These are phyloP conservation scores for Macroventuria anomochaeta DNA, from an alignment of 2,329 filamentous ascomycete species.

Conservation along the genomic window DNA sequence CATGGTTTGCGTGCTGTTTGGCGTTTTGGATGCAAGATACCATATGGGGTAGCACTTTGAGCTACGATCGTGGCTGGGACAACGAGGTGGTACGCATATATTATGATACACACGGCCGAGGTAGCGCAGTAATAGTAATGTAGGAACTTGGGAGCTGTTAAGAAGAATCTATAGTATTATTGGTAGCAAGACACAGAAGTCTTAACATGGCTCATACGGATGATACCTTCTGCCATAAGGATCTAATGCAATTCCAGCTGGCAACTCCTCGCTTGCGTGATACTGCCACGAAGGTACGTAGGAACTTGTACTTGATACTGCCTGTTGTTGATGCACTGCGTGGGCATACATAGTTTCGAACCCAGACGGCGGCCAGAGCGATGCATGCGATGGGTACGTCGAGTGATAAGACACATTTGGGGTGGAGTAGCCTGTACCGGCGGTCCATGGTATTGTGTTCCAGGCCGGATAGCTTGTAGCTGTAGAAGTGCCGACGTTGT, in stretches of 20 bases:
- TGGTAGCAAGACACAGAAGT: background rate
- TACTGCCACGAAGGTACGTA: background rate
- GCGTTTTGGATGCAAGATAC: conserved; percentile 15
- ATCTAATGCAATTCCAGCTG: background rate
- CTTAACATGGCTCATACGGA: conserved; percentile 1
- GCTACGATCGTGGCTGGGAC: background rate
- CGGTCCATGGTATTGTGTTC: background rate
- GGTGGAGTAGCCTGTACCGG: background rate
- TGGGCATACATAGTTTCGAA: background rate
- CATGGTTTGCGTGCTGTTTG: background rate
- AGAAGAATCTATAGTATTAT: background rate
- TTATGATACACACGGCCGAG: background rate
- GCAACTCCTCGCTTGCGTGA: background rate
- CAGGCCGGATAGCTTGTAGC: background rate
- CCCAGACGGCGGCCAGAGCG: background rate
- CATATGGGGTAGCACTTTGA: background rate
- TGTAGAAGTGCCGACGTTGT: background rate
- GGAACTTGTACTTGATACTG: background rate
- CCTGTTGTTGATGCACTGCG: background rate
- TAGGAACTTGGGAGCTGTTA: background rate
- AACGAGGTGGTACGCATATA: background rate
- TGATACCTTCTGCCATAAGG: background rate
- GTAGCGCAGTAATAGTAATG: background rate
- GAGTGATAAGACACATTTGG: background rate
- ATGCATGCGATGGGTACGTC: background rate